phyloP scores from a whole-genome alignment of 2,329 filamentous ascomycete genomes.

The Fusarium sp. region DNA sequence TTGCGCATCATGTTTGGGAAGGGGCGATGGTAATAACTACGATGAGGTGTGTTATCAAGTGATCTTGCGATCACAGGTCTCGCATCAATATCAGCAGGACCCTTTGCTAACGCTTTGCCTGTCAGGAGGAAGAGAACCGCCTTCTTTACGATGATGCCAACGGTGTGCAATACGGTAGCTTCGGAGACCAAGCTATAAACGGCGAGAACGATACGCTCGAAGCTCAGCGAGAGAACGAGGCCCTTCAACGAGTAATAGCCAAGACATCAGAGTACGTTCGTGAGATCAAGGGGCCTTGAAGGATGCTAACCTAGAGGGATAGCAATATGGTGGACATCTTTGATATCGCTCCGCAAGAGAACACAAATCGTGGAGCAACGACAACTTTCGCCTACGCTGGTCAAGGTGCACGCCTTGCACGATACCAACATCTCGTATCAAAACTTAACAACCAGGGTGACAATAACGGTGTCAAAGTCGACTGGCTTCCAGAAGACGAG shows the following conservation, averaged over 20 bases:
- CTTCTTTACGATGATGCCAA: slow-evolving; percentile 70
- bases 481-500: slow-evolving; percentile 66
- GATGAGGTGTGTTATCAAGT: slow-evolving; percentile 60
- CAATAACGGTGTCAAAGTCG: slow-evolving; percentile 59
- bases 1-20: slow-evolving; percentile 69
- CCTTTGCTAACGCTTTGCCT: slow-evolving; percentile 9
- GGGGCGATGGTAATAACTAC: slow-evolving; percentile 59
- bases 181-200: slow-evolving; percentile 64
- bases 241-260: slow-evolving; percentile 70
- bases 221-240: slow-evolving; percentile 71
- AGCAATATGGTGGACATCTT: slow-evolving; percentile 76
- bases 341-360: slow-evolving; percentile 67
- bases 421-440: slow-evolving; percentile 70
- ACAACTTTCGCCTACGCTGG: slow-evolving; percentile 60
- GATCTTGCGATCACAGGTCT: neutral
- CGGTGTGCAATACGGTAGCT: slow-evolving; percentile 69
- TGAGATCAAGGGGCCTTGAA: neutral
- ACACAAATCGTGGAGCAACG: slow-evolving; percentile 48
- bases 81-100: neutral
- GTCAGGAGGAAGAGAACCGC: slow-evolving; percentile 66
- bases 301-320: slow-evolving; percentile 22
- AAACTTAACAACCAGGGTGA: slow-evolving; percentile 63
- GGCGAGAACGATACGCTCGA: slow-evolving; percentile 69
- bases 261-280: slow-evolving; percentile 69
- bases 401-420: slow-evolving; percentile 65